Percentiles rank a stretch among this genome's conserved stretches.
Evolutionary conservation across 331 rosid genomes (phyloP).

Genomic region (Arachis monticola): DNA sequence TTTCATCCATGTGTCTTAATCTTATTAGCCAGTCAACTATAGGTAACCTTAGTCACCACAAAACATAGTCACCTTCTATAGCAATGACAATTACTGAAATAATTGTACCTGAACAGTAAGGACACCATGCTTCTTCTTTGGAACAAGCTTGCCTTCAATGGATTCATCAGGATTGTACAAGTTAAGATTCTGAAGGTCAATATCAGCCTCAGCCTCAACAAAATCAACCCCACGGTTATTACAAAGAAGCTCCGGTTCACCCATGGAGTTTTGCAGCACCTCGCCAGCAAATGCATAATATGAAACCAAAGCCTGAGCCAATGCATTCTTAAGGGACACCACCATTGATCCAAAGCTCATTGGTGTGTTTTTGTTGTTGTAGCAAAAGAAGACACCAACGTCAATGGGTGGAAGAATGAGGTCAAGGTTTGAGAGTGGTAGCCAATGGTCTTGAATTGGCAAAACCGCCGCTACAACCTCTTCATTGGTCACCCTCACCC

Average conservation of each 20-base stretch:
- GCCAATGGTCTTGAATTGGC: conserved; percentile 67
- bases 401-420: conserved; percentile 64
- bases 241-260: conserved; percentile 74
- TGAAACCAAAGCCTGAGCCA: conserved; percentile 57
- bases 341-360: conserved; percentile 32
- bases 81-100: too few species aligned
- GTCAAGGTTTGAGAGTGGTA: conserved; percentile 77
- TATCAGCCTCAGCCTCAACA: conserved; percentile 60
- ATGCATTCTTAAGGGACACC: conserved; percentile 48
- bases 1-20: too few species aligned
- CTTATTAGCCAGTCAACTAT: too few species aligned
- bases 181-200: conserved; percentile 55
- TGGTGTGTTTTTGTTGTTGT: conserved; percentile 13
- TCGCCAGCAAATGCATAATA: conserved; percentile 67
- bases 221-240: conserved; percentile 76
- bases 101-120: conserved; percentile 49
- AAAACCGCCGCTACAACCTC: conserved; percentile 58
- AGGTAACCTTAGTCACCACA: too few species aligned
- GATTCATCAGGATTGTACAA: conserved; percentile 65
- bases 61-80: too few species aligned
- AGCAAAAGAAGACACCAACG: conserved; percentile 70
- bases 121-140: conserved; percentile 58
- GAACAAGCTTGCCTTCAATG: conserved; percentile 68
- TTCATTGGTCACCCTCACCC: conserved; percentile 13
- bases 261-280: conserved; percentile 51